phyloP scores from a whole-genome alignment of 257 asterid species.

The Anisodus tanguticus region DNA sequence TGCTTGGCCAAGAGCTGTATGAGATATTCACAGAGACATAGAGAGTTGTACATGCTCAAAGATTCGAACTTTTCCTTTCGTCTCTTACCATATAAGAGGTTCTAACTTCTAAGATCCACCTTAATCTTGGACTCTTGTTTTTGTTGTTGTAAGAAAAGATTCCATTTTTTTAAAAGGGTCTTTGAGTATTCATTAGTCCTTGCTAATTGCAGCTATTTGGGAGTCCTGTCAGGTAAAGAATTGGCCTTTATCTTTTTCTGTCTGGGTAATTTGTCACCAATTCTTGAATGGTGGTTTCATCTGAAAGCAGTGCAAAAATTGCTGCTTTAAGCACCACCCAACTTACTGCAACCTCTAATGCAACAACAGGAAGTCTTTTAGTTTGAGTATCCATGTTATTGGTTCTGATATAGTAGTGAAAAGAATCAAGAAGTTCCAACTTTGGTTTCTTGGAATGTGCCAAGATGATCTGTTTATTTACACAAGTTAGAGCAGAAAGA shows the following conservation, averaged over 20 bases:
- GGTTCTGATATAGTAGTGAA: not conserved
- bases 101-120: not conserved
- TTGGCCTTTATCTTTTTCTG: constrained; percentile 13
- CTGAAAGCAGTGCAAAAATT: no score
- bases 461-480: constrained; percentile 24
- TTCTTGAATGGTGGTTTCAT: not conserved
- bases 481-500: constrained; percentile 37
- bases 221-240: not conserved
- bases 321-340: no score
- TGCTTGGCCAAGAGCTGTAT: not conserved
- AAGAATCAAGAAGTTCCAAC: not conserved
- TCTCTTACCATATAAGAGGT: no score
- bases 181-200: constrained; percentile 21
- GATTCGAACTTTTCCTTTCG: no score
- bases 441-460: constrained; percentile 25
- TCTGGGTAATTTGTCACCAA: not conserved
- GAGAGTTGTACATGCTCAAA: not conserved
- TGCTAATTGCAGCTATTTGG: not conserved
- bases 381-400: no score
- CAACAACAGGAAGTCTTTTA: not conserved
- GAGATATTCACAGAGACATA: not conserved
- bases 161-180: not conserved
- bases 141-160: not conserved
- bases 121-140: not conserved
- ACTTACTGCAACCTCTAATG: no score